Evolutionary conservation across 1,139 yeast species (phyloP).

Genomic region (Pichiaceae sp.): DNA sequence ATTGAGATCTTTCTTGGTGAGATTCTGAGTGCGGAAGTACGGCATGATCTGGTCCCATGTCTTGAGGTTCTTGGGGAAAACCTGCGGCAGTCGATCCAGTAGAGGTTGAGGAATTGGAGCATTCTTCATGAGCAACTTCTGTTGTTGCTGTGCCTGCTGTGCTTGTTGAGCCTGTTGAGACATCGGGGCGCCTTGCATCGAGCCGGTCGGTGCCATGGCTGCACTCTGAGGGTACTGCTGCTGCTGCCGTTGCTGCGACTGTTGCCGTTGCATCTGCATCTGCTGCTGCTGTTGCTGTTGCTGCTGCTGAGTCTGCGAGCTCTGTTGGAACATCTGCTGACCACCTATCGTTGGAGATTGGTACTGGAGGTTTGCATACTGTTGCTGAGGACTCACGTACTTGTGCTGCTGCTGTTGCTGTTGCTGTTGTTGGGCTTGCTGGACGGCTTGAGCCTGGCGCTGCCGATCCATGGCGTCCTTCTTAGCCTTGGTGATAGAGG

Average conservation of each 20-base stretch:
- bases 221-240: constrained; percentile 11
- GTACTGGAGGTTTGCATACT: constrained; percentile 11
- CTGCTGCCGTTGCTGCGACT: constrained; percentile 12
- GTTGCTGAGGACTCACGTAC: constrained; percentile 14
- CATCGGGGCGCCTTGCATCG: background rate
- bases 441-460: constrained; percentile 17
- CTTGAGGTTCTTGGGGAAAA: constrained; percentile 69
- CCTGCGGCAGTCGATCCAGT: constrained; percentile 57
- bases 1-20: constrained; percentile 47
- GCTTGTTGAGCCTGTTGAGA: constrained; percentile 11
- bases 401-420: constrained; percentile 5
- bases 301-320: constrained; percentile 3
- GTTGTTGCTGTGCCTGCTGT: constrained; percentile 6
- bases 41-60: constrained; percentile 83
- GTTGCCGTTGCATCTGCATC: constrained; percentile 6
- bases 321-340: background rate
- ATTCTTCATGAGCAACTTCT: constrained; percentile 35
- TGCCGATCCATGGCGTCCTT: constrained; percentile 18
- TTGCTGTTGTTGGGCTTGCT: constrained; percentile 9
- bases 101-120: constrained; percentile 72
- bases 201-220: background rate
- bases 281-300: constrained; percentile 13
- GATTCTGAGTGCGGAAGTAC: constrained; percentile 44
- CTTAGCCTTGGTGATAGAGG: constrained; percentile 21
- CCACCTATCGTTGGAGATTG: constrained; percentile 1